Evolutionary conservation across 78 protist species (phyloP), one percentile per base, ranked within the genome.

Genomic region (Pigoraptor vietnamica): DNA sequence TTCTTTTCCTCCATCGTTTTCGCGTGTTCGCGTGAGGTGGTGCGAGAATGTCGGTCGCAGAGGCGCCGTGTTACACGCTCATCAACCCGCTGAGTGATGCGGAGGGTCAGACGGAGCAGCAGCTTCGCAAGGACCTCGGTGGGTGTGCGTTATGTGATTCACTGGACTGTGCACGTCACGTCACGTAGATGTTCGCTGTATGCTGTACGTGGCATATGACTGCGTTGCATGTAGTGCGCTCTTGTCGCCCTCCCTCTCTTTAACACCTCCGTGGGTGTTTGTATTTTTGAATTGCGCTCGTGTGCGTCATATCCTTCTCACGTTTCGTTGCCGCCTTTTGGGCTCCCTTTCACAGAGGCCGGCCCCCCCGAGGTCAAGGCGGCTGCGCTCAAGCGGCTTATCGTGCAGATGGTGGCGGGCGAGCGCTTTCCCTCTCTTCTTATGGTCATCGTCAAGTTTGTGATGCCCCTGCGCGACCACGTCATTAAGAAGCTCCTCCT

Each of bases 401-500:
- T 92, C 29, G 19, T n/a, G 14, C 38, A 23, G 33, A 24, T 92
- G 88, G 33, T 92, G 33, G 40, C 29, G 2, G 94, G 94, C 38
- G 91, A 90, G n/a, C 38, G 88, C 40, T 48, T 81, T 84, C 91
- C 91, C 84, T 79, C 89, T 1, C 48, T 92, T 14, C 89, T 92
- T 39, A 89, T 92, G 91, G 23, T 40, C 39, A 95, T 99, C 38
- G 97, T 99, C 87, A 93, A 92, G 21, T 97, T 89, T 90, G 93
- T 96, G 37, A 93, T 97, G 91, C 98, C 99, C 81, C 33, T 38
- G 40, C 90, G 40, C 34, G 93, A 98, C 93, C 97, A 98, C 82
- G 55, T 40, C 40, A 35, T 99, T 40, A 99, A 98, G 93, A 99
- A 99, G 88, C 93, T 99, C 56, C 93, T 98, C 29, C 94, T 98